Evolutionary conservation across 164 flowering plant species (phyloP), one percentile per base, ranked within the genome.

Genomic region (Echeveria elegans): DNA sequence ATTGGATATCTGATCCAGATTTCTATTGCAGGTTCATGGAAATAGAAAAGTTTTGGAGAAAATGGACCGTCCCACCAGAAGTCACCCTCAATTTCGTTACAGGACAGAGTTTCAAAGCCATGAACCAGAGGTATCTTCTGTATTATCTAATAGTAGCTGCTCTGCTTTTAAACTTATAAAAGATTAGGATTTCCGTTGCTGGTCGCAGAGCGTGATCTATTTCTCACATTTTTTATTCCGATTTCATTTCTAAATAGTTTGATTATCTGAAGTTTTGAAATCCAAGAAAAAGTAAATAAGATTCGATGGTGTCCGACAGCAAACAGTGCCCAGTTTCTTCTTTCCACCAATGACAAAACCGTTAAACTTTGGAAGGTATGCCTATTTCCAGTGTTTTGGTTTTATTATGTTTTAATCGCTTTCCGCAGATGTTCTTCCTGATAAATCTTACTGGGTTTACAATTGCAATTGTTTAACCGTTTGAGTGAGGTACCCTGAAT

Each of bases 71-170:
- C 24, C 47, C 12, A n/a, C 59, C 53, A 41, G n/a, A 5, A 65
- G 38, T 32, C 83, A 72, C 77, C 90, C 87, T 15, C 77, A 79
- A 69, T 87, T 68, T 70, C 84, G 48, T 10, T 87, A 84, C 68
- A 87, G 81, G 77, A 83, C 92, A 11, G 89, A 87, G 68, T 85
- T 89, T 78, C 92, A 85, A 77, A 87, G 96, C 73, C 92, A 89
- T 69, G 88, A 85, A 50, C 90, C 92, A 3, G 96, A 82, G 92
- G 96, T 85, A 69, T 30, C 29, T 21, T 4, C 7, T 58, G 37
- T 34, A 34, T 4, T 58, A 6, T 58, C 30, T 7, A 14, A 30
- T 16, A 19, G 29, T 58, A 30, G 63, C 24, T 21, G 28, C 28
- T 26, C 24, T 21, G 28, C 28, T 26, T 19, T 23, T 21, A 34